Conservation (phyloP, 1,139 yeast genomes). For the Candida tetrigidarum region DNA sequence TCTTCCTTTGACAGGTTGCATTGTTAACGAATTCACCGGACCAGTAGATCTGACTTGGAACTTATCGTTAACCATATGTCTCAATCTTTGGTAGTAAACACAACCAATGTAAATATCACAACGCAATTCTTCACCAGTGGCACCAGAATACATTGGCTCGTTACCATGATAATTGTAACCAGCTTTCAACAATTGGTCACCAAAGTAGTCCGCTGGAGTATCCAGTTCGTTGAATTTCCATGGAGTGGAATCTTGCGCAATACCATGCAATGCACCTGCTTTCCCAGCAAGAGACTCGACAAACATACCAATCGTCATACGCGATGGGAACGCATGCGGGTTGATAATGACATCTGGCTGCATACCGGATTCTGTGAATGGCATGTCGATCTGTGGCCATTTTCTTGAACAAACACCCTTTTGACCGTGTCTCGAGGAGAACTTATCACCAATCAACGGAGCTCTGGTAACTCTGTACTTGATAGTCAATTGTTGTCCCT, state of each 20-base stretch:
- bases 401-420: slow-evolving; percentile 99
- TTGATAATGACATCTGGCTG: slow-evolving; percentile 97
- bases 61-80: slow-evolving; percentile 99
- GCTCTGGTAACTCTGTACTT: slow-evolving; percentile 91
- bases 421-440: slow-evolving; percentile 98
- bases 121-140: slow-evolving; percentile 96
- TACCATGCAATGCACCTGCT: slow-evolving; percentile 98
- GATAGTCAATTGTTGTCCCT: slow-evolving; percentile 83
- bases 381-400: slow-evolving; percentile 98
- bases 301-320: slow-evolving; percentile 99
- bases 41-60: slow-evolving; percentile 99
- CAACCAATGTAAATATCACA: slow-evolving; percentile 96
- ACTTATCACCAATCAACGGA: slow-evolving; percentile 97
- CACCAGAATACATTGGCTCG: slow-evolving; percentile 99
- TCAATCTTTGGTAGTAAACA: slow-evolving; percentile 95
- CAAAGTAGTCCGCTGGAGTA: slow-evolving; percentile 97
- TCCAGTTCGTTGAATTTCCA: slow-evolving; percentile 92
- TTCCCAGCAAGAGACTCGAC: slow-evolving; percentile 98
- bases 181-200: slow-evolving; percentile 83
- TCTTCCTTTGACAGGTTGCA: slow-evolving; percentile 99
- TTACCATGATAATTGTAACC: slow-evolving; percentile 98
- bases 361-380: slow-evolving; percentile 93
- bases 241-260: slow-evolving; percentile 97
- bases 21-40: slow-evolving; percentile 93
- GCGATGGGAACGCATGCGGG: slow-evolving; percentile 99